Base-by-base conservation (phyloP, 2,329 filamentous ascomycete genomes). In the Talaromyces verruculosus region DNA sequence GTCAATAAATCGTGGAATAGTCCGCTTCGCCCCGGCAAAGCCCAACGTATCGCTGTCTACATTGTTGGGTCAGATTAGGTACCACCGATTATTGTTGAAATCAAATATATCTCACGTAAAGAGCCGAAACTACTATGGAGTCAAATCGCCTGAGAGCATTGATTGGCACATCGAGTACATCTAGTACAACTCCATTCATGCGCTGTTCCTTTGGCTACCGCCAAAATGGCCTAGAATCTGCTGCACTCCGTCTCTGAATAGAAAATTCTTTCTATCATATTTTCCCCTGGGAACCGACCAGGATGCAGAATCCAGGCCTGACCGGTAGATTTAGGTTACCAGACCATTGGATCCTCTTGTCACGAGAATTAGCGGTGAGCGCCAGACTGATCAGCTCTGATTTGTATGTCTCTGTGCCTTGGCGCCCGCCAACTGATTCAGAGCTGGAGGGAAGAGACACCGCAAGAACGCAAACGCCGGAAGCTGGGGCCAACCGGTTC, bases 291-390 rank as follows among this genome's bases (percentile, higher is more conserved):
- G 37, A n/a, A 28, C 5, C 8, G 51, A 13, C 51, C 8, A 33
- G 25, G 25, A 53, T n/a, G 25, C 25, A 33, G 49, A n/a, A 53
- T 53, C 49, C 49, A 55, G 51, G 51, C 51, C 51, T 55, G 53
- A 37, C 53, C 53, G 33, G 33, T 37, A 53, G 33, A 39, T 13
- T 57, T 35, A 57, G 53, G 53, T 37, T 57, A 57, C 47, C 47
- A 51, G 45, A 39, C 60, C 60, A 49, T 62, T 62, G 60, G 60
- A 62, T 61, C 39, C 25, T 53, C 22, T 28, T 47, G 45, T 49
- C 45, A 13, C 28, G 30, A 22, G 53, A 63, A 63, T 51, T 63
- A 63, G 61, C 61, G 61, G 61, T 63, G 61, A 63, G 61, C 61
- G 61, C 35, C 35, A 41, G 61, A 53, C 33, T 43, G 61, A 63